Percentiles rank a stretch among this genome's conserved stretches.
phyloP scores from a whole-genome alignment of 306 rosid species.

The Inga leiocalycina region DNA sequence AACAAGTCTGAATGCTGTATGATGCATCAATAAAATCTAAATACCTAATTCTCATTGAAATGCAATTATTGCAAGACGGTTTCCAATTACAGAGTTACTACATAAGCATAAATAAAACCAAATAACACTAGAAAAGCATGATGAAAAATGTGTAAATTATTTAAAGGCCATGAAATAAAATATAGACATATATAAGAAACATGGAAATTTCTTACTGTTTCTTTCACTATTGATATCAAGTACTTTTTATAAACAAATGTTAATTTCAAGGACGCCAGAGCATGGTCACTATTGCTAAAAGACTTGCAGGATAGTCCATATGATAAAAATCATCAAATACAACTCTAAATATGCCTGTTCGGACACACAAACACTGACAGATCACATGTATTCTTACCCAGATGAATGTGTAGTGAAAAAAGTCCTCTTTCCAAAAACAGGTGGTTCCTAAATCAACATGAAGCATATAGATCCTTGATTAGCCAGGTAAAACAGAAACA shows the following conservation, averaged over 20 bases:
- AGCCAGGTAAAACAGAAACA: background rate
- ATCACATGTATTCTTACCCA: conserved; percentile 61
- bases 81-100: background rate
- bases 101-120: background rate
- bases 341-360: conserved; percentile 9
- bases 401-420: conserved; percentile 58
- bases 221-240: background rate
- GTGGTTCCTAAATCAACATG: conserved; percentile 74
- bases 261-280: background rate
- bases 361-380: background rate
- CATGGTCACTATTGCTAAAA: background rate
- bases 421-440: conserved; percentile 93
- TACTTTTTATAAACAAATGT: background rate
- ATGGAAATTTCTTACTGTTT: background rate
- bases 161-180: background rate
- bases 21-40: conserved; percentile 20
- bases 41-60: conserved; percentile 16
- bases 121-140: background rate
- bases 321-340: conserved; percentile 17
- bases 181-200: background rate
- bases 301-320: background rate
- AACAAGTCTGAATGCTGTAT: background rate
- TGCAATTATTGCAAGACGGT: background rate
- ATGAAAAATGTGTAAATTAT: background rate
- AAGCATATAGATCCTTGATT: conserved; percentile 30